Conservation (phyloP, 2,329 filamentous ascomycete genomes). For the Neophaeococcomyces mojaviensis region DNA sequence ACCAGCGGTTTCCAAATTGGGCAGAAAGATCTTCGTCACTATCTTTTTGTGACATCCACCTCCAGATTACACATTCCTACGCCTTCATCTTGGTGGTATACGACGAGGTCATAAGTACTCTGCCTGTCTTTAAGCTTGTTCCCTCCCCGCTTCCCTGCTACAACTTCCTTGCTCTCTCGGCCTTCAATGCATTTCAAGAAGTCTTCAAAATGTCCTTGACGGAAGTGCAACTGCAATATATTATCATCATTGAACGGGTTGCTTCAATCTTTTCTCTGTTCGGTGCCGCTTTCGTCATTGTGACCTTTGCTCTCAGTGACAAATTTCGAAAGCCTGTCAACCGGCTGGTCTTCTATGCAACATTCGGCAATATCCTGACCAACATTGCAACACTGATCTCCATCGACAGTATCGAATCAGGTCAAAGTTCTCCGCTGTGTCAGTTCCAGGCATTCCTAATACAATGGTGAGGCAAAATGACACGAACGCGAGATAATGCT, state of each 20-base stretch:
- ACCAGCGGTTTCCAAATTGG: too few relatives aligned
- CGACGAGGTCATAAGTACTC: too few relatives aligned
- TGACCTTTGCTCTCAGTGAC: constrained; percentile 60
- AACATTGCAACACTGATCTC: constrained; percentile 72
- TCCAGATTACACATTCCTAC: too few relatives aligned
- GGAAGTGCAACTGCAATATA: constrained; percentile 40
- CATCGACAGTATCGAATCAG: constrained; percentile 47
- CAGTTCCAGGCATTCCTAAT: constrained; percentile 73
- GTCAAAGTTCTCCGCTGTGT: constrained; percentile 53
- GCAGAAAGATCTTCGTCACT: too few relatives aligned
- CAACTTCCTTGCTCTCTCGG: too few relatives aligned
- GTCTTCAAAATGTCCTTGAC: constrained; percentile 14
- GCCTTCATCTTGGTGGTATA: too few relatives aligned
- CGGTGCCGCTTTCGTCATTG: constrained; percentile 64
- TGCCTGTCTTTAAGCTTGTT: too few relatives aligned
- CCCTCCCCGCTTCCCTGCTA: too few relatives aligned
- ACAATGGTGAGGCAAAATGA: constrained; percentile 58
- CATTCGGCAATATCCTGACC: constrained; percentile 70
- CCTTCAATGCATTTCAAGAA: not conserved
- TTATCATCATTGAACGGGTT: constrained; percentile 58
- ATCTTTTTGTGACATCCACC: too few relatives aligned
- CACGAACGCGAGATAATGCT: not conserved
- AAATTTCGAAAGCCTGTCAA: constrained; percentile 83
- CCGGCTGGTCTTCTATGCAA: constrained; percentile 73
- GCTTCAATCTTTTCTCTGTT: constrained; percentile 64